These are phyloP conservation scores for Colletotrichum limetticola DNA, from an alignment of 2,329 filamentous ascomycete genomes.

Conservation along the genomic window DNA sequence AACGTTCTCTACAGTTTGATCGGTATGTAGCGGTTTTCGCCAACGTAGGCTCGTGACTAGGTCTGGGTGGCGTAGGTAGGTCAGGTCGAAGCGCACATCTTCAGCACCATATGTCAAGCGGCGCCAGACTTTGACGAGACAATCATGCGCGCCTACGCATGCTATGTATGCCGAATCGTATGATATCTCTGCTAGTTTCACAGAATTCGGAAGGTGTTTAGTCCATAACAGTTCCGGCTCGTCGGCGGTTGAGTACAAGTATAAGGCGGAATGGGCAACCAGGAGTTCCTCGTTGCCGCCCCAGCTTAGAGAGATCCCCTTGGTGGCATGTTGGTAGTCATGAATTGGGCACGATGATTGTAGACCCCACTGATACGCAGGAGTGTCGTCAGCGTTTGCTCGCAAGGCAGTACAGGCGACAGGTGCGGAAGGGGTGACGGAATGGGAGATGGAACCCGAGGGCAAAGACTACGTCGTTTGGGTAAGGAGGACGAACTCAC, in stretches of 20 bases:
- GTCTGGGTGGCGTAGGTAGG: conserved; percentile 87
- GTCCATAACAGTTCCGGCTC: conserved; percentile 75
- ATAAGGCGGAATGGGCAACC: conserved; percentile 76
- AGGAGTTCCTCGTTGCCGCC: conserved; percentile 87
- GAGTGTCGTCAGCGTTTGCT: neutral
- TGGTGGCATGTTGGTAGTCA: conserved; percentile 47
- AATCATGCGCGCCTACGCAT: conserved; percentile 80
- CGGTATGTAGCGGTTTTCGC: conserved; percentile 80
- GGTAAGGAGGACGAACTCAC: conserved; percentile 56
- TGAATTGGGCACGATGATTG: conserved; percentile 68
- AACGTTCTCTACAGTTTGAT: conserved; percentile 85
- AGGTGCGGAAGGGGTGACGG: neutral
- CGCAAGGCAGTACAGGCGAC: neutral
- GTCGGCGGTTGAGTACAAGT: conserved; percentile 69
- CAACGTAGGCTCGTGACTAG: conserved; percentile 87
- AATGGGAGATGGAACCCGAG: neutral
- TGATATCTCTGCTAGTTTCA: conserved; percentile 81
- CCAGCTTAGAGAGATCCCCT: conserved; percentile 76
- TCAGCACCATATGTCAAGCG: conserved; percentile 84
- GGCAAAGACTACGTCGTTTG: neutral
- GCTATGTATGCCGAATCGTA: conserved; percentile 90
- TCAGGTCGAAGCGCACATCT: conserved; percentile 88
- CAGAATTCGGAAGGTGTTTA: conserved; percentile 76
- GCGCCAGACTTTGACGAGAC: conserved; percentile 92
- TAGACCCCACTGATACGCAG: conserved; percentile 66